Evolutionary conservation across 2,329 filamentous ascomycete genomes (phyloP), one percentile per base, ranked within the genome.

Genomic region (Beauveria caledonica): DNA sequence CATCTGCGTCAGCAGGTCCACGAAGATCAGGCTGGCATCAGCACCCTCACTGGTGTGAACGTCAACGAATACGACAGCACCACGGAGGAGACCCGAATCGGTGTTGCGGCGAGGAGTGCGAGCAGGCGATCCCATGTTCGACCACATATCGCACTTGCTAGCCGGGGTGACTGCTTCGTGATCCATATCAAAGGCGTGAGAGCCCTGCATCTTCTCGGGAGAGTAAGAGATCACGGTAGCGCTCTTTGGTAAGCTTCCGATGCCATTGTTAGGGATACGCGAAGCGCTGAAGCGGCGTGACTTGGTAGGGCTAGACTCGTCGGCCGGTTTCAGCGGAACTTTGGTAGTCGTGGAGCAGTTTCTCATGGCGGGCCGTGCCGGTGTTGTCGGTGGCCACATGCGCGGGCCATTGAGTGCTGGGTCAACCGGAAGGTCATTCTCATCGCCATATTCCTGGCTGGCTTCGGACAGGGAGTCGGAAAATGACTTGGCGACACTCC

Each of bases 11-110:
- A 96, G 80, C 7, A 95, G 79, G 66, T 92, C 88, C 17, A 90
- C 81, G 70, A 95, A 96, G 60, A 94, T 84, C n/a, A 82, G 82
- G 68, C 88, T 90, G 8, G 89, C 89, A 72, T 94, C 89, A 25
- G 86, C 86, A 6, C 91, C 91, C 67, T 94, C 89, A 9, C 84
- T 88, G 0, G 89, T 92, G 69, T 90, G 85, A 2, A 95, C 90
- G 71, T 96, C 91, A 2, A 94, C 89, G 69, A 86, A 91, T 5
- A 94, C 88, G 3, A 91, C 83, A 17, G 86, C 88, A 1, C 90
- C 91, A 21, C 81, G 80, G 3, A 93, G 78, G 3, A 89, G 71
- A 0, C 71, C 68, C 3, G 78, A 72, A 64, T 84, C 76, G 10
- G 85, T 64, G 58, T 86, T 79, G 1, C 76, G 76, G 6, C 80